Conservation (phyloP, 257 asterid genomes). For the Marsdenia floribunda region DNA sequence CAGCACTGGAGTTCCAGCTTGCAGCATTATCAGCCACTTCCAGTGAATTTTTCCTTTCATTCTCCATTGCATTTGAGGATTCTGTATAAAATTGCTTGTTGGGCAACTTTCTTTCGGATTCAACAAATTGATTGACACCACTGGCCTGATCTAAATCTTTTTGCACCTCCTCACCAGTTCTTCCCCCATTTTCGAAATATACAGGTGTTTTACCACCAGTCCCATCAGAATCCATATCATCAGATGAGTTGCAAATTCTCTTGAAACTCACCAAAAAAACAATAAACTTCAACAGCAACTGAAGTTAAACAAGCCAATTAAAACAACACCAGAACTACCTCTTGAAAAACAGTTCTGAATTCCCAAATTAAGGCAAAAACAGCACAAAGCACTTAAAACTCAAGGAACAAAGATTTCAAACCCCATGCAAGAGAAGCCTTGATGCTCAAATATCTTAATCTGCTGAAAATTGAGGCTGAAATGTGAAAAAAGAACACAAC, state of each 20-base stretch:
- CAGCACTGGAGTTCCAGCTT: constrained; percentile 18
- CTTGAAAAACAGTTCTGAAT: constrained; percentile 13
- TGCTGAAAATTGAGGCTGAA: constrained; percentile 21
- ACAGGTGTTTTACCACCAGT: constrained; percentile 26
- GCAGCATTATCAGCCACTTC: constrained; percentile 20
- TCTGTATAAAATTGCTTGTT: constrained; percentile 13
- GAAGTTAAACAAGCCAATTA: neutral
- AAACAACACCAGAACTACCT: constrained; percentile 18
- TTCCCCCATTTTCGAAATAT: constrained; percentile 26
- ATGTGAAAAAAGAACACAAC: constrained; percentile 24
- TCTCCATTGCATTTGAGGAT: constrained; percentile 12
- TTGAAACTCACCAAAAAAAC: constrained; percentile 9
- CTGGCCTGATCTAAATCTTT: constrained; percentile 19
- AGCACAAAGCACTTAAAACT: constrained; percentile 3
- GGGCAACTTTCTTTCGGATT: constrained; percentile 1
- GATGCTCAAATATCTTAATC: constrained; percentile 14
- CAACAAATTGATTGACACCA: constrained; percentile 13
- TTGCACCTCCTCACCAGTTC: constrained; percentile 18
- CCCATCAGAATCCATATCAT: constrained; percentile 49
- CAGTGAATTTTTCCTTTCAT: constrained; percentile 10
- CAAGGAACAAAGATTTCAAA: constrained; percentile 14
- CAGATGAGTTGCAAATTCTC: constrained; percentile 19
- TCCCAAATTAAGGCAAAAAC: neutral
- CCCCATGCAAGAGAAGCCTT: constrained; percentile 18
- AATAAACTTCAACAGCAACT: constrained; percentile 9